Evolutionary conservation across 345 rosid genomes (phyloP).

Genomic region (Sonneratia caseolaris): DNA sequence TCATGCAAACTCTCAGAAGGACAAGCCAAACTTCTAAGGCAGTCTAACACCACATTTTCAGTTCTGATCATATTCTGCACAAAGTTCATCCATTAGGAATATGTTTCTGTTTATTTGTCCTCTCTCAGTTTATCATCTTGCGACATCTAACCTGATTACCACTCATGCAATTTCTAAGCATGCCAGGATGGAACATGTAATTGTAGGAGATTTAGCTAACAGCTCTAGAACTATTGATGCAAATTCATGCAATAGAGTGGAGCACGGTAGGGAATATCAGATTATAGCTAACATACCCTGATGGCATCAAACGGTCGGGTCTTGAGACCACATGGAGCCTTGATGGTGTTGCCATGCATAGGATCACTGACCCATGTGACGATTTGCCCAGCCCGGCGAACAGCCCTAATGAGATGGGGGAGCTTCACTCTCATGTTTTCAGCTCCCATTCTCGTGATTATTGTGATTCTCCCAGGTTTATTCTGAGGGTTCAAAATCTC

Average conservation of each 20-base stretch:
- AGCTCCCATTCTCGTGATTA: constrained; percentile 39
- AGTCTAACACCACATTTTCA: not conserved
- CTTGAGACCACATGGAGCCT: constrained; percentile 40
- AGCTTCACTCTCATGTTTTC: constrained; percentile 44
- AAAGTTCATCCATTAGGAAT: not conserved
- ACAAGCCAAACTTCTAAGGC: not conserved
- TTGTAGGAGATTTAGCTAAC: not conserved
- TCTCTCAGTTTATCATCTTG: not conserved
- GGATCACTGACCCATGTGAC: constrained; percentile 47
- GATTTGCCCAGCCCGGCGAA: constrained; percentile 33
- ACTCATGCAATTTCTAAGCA: not conserved
- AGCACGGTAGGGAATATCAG: not conserved
- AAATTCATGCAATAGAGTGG: not conserved
- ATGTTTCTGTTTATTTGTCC: not conserved
- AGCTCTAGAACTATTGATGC: not conserved
- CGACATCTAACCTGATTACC: not conserved
- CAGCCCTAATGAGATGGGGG: constrained; percentile 34
- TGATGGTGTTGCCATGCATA: constrained; percentile 42
- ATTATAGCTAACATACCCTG: constrained; percentile 10
- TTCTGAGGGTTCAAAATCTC: constrained; percentile 40
- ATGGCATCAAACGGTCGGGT: constrained; percentile 40
- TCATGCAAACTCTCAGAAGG: too few species aligned
- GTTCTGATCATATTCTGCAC: not conserved
- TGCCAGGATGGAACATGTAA: constrained; percentile 12
- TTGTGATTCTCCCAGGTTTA: constrained; percentile 35